Evolutionary conservation across 768 basidiomycete genomes (phyloP), one percentile per base, ranked within the genome.

Genomic region (Tricholoma matsutake): DNA sequence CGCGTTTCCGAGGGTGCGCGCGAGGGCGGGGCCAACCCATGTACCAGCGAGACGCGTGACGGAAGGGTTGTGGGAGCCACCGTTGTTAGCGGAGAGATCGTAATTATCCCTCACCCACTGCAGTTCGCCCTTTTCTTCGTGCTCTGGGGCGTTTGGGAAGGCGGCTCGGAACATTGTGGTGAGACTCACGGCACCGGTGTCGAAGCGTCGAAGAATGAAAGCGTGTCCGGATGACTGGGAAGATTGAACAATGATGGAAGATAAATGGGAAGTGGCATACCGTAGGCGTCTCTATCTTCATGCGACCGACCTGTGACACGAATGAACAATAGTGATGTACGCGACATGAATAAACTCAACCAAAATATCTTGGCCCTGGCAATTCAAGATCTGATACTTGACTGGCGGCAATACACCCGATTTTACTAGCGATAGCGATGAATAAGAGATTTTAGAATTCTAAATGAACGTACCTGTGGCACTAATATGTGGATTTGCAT

Each of bases 91-190:
- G 2, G 81, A 63, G 59, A 88, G 82, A 71, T 96, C 92, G 74
- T 83, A 91, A 67, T 77, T 83, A 18, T 87, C 85, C 69, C 89
- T 91, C 61, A 95, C 88, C 92, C 92, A 96, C 43, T 84, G 81
- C 43, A 90, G 80, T 73, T 97, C 95, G 11, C 75, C 76, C 72
- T 84, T 88, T 73, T 98, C 95, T 16, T 89, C 86, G 53, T 81
- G 77, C 1, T 94, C 92, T 45, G 79, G 77, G 3, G 94, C 91
- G 39, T 81, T 84, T 9, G 95, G 95, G 73, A 94, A 98, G 0
- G 94, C 94, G 7, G 94, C 94, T 61, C 94, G 91, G 78, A 92
- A 96, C 94, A 98, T 96, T 59, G 95, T 96, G 9, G 95, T 96
- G 9, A 95, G 83, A 64, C 89, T 91, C 75, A 98, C 84, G 18